phyloP scores from a whole-genome alignment of 2,329 filamentous ascomycete species.

The Aspergillus floridensis region DNA sequence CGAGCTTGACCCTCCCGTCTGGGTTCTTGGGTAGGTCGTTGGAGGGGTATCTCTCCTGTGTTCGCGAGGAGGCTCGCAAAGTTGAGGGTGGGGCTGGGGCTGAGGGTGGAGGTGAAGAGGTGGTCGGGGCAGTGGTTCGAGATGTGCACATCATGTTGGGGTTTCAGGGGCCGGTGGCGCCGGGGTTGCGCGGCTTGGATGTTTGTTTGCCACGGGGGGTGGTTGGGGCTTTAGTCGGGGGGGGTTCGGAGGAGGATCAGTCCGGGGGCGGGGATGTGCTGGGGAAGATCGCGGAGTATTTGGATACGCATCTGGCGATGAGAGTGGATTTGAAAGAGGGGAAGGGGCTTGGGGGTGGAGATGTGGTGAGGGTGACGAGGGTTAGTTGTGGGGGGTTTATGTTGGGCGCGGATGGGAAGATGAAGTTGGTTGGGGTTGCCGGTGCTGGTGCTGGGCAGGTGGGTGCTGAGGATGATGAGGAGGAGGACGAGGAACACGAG shows the following conservation, averaged over 20 bases:
- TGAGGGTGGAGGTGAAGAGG: neutral
- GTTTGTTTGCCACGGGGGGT: constrained; percentile 34
- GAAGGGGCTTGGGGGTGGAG: constrained; percentile 26
- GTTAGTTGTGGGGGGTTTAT: constrained; percentile 41
- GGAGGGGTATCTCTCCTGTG: constrained; percentile 35
- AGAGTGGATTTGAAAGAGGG: constrained; percentile 30
- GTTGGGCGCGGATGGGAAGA: constrained; percentile 37
- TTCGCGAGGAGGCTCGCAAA: neutral
- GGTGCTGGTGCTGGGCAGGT: neutral
- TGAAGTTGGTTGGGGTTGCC: constrained; percentile 34
- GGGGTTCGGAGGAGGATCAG: constrained; percentile 10
- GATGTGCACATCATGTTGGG: constrained; percentile 42
- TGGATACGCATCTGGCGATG: constrained; percentile 42
- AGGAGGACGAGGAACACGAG: constrained; percentile 20
- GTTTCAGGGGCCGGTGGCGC: constrained; percentile 36
- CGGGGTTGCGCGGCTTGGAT: constrained; percentile 35
- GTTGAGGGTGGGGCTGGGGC: constrained; percentile 24
- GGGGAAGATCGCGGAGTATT: constrained; percentile 33
- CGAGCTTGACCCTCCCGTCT: constrained; percentile 45
- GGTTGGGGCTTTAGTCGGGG: constrained; percentile 20
- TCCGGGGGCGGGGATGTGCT: constrained; percentile 17
- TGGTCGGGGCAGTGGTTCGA: constrained; percentile 23
- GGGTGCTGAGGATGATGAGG: constrained; percentile 17
- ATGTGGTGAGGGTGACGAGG: constrained; percentile 38
- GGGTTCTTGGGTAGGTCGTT: constrained; percentile 46